phyloP scores from a whole-genome alignment of 768 basidiomycete species.

The Lentinula lateritia region DNA sequence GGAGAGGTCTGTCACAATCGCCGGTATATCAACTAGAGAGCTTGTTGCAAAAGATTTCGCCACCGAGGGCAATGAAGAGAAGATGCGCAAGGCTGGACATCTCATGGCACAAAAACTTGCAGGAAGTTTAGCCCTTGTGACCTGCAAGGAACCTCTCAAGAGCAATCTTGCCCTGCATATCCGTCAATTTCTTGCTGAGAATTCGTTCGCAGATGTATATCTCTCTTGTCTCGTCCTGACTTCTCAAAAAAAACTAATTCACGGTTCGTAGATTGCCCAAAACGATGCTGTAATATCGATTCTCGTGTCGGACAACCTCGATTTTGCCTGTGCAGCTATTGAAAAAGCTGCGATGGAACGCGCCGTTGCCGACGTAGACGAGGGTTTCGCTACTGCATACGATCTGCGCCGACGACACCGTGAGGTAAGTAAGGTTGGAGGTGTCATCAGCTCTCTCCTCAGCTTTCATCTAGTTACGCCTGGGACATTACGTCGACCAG shows the following conservation, averaged over 20 bases:
- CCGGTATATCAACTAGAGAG: slow-evolving; percentile 95
- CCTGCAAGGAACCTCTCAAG: slow-evolving; percentile 95
- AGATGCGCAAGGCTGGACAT: slow-evolving; percentile 87
- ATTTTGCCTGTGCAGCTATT: slow-evolving; percentile 88
- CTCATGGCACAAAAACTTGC: slow-evolving; percentile 97
- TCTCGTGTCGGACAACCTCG: slow-evolving; percentile 88
- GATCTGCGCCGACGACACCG: slow-evolving; percentile 81
- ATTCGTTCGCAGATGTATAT: slow-evolving; percentile 82
- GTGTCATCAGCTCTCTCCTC: not conserved
- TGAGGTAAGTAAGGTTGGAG: slow-evolving; percentile 46
- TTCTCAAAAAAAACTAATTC: slow-evolving; percentile 4
- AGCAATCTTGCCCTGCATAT: slow-evolving; percentile 88
- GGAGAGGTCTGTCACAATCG: slow-evolving; percentile 96
- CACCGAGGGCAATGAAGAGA: slow-evolving; percentile 86
- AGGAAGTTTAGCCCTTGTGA: slow-evolving; percentile 92
- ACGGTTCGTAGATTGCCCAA: slow-evolving; percentile 50
- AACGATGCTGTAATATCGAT: slow-evolving; percentile 76
- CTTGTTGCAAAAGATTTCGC: slow-evolving; percentile 95
- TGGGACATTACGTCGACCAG: slow-evolving; percentile 85
- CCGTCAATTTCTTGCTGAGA: slow-evolving; percentile 75
- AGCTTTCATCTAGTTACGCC: slow-evolving; percentile 43
- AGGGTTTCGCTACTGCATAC: slow-evolving; percentile 77
- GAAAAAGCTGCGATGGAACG: slow-evolving; percentile 98
- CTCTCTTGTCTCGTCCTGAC: not conserved
- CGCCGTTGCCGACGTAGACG: slow-evolving; percentile 89